Evolutionary conservation across 2,329 filamentous ascomycete genomes (phyloP), one percentile per base, ranked within the genome.

Genomic region (Akanthomyces muscarius): DNA sequence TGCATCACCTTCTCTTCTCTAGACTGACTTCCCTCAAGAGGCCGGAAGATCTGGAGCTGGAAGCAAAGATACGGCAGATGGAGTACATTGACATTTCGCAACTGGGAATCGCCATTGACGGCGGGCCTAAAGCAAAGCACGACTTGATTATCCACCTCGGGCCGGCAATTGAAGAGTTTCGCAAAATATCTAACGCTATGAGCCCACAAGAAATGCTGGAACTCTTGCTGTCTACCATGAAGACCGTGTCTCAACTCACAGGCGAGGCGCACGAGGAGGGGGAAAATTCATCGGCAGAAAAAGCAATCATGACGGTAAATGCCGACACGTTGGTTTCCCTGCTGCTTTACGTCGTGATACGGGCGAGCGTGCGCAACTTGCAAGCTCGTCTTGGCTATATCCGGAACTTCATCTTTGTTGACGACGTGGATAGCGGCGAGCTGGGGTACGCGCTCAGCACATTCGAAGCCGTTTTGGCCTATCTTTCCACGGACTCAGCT

Each of bases 391-490:
- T 99, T 53, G 82, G 90, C n/a, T 99, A 98, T 73, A 97, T 98
- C 83, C 90, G 94, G 50, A 92, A 96, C 71, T 99, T 97, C 72
- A 95, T 97, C 68, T 99, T 97, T 75, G 93, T 97, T 57, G 95
- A 98, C 69, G 95, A 99, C 76, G 92, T 99, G 10, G 95, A 99
- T 68, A 96, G 88, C 65, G 95, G 95, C 55, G 95, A 99, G 76
- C 89, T 96, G 81, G 95, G 95, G 10, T 99, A 99, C 75, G 93
- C 94, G 0, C 76, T 99, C 57, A 98, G 94, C 75, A 99, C 95
- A 0, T 91, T 98, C 65, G 95, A 99, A 74, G 95, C 92, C 7
- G 95, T 99, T 0, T 76, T 99, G 41, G 88, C 91, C 1, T 98
- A 99, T 72, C 84, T 99, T 3, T 85, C 88, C 10, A 85, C 88